Conservation (phyloP, 2,329 filamentous ascomycete species). For the Ophiognomonia clavigignenti-juglandacearum region DNA sequence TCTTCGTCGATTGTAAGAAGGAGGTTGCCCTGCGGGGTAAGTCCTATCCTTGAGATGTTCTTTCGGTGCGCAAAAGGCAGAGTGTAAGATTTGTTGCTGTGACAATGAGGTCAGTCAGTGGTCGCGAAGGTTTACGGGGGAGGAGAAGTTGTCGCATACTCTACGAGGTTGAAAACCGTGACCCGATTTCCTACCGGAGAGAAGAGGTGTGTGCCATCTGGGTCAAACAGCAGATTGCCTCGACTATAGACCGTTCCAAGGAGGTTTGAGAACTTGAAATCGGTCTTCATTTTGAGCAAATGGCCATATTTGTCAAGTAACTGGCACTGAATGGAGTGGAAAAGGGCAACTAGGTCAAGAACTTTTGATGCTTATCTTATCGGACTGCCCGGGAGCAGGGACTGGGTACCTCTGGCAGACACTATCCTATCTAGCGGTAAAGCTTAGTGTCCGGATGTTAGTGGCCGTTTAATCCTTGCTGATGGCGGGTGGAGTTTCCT, state of each 20-base stretch:
- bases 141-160: slow-evolving; percentile 51
- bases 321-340: not conserved
- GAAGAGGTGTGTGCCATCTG: slow-evolving; percentile 90
- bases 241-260: slow-evolving; percentile 97
- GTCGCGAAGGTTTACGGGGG: slow-evolving; percentile 25
- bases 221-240: slow-evolving; percentile 94
- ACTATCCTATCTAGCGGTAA: no score
- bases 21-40: slow-evolving; percentile 86
- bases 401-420: no score
- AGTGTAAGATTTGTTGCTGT: slow-evolving; percentile 80
- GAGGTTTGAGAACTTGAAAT: slow-evolving; percentile 99
- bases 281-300: slow-evolving; percentile 82
- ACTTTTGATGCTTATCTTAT: slow-evolving; percentile 10
- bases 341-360: slow-evolving; percentile 4
- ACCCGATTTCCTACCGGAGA: slow-evolving; percentile 96
- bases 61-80: slow-evolving; percentile 88
- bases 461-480: no score
- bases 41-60: slow-evolving; percentile 83
- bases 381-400: not conserved
- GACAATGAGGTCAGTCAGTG: slow-evolving; percentile 10
- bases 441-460: no score
- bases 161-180: slow-evolving; percentile 91
- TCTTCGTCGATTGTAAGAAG: slow-evolving; percentile 92
- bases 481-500: not conserved
- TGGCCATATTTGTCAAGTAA: slow-evolving; percentile 26